Base-by-base conservation (phyloP, 805 yeast species). In the Candida nonsorbophila region DNA sequence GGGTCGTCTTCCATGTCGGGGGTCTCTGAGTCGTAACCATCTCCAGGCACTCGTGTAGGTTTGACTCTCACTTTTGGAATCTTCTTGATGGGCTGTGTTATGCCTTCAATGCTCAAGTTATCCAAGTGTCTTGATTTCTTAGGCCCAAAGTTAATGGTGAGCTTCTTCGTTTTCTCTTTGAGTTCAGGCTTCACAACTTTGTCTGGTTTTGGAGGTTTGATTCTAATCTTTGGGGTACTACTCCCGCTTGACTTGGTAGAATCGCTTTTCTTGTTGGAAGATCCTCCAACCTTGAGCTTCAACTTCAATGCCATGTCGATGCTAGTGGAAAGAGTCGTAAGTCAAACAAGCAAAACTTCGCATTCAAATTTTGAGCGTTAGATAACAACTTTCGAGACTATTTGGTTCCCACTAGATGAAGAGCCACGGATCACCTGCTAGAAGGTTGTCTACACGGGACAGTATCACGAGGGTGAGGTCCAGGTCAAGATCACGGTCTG, bases 1-100 rank as follows among this genome's bases (percentile, higher is more conserved):
- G 98, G 97, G 48, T 92, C 97, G 36, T 87, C 96, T 51, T 92
- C 98, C 15, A 85, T 64, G 41, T 90, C 97, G 0, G 96, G 94
- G 12, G 94, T 97, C 46, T 90, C 97, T 3, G 95, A 82, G 49
- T 90, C 98, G 54, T 90, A 90, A 1, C 97, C 97, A 44, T 90
- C 96, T 4, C 95, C 95, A 0, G 94, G 92, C 3, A 80, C 68
- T 43, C 95, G 65, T 1, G 74, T 67, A 1, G 79, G 79, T 37
- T 72, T 74, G 21, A 74, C 64, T 37, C 75, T 53, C 16, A 73
- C 69, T 18, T 68, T 59, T 3, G 77, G 75, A 3, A 66, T 55
- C 24, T 24, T 34, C 29, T 35, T 41, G 16, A 22, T 30, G 14
- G 25, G 36, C 18, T 11, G 33, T 16, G 33, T 31, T 2, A 24